Conservation (phyloP, 345 rosid genomes). For the Citropsis articulata region DNA sequence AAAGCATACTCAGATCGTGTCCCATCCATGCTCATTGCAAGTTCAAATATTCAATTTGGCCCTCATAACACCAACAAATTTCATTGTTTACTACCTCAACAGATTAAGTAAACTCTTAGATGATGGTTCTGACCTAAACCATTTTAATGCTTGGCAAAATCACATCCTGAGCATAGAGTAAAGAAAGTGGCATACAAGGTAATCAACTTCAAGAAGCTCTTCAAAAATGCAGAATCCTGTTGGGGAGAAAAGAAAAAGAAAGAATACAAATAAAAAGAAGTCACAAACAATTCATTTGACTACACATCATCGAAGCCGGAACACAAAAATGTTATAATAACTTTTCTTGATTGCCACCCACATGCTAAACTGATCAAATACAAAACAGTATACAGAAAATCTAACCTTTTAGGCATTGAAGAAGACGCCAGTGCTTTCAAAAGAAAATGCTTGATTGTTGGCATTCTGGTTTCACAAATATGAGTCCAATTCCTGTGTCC, state of each 20-base stretch:
- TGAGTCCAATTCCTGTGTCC: slow-evolving; percentile 81
- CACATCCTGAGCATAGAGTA: no score
- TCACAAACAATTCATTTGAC: slow-evolving; percentile 13
- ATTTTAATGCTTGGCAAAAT: no score
- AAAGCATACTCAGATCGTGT: no score
- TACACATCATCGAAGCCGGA: background rate
- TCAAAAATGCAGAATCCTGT: no score
- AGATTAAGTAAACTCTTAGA: no score
- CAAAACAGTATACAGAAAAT: slow-evolving; percentile 2
- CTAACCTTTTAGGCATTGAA: slow-evolving; percentile 96
- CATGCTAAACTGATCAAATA: slow-evolving; percentile 16
- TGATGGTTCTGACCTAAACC: no score
- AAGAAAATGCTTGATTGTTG: slow-evolving; percentile 83
- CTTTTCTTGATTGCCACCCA: slow-evolving; percentile 3
- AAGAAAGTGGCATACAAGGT: no score
- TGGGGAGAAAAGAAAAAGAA: slow-evolving; percentile 2
- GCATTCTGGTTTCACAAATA: slow-evolving; percentile 71
- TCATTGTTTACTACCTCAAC: no score
- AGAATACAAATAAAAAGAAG: slow-evolving; percentile 4
- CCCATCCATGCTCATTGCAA: no score
- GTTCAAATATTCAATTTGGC: no score
- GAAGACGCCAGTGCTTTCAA: slow-evolving; percentile 96
- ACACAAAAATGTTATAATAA: background rate
- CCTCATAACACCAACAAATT: no score
- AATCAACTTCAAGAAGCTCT: no score